Conservation (phyloP, 148 eudicot genomes). For the Amaranthus cruentus region DNA sequence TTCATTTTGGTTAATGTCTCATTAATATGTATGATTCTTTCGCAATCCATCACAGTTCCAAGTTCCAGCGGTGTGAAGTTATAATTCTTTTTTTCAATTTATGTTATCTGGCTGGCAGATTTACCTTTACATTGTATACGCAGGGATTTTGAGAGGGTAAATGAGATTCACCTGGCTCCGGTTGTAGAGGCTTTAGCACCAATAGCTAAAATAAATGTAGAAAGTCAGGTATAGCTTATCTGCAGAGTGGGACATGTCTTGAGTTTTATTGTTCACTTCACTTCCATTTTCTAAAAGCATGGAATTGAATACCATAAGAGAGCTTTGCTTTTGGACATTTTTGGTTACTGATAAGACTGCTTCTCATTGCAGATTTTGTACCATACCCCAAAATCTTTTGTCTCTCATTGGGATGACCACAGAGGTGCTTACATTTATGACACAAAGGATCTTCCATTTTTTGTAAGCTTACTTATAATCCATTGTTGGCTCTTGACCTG, state of each 20-base stretch:
- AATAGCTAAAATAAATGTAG: constrained; percentile 73
- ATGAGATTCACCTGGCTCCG: constrained; percentile 63
- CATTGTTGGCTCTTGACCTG: constrained; percentile 6
- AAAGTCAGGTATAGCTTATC: constrained; percentile 68
- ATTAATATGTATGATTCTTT: background rate
- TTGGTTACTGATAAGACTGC: constrained; percentile 7
- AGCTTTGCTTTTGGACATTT: constrained; percentile 12
- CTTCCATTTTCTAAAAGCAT: background rate
- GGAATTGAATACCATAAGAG: background rate
- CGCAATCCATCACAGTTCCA: background rate
- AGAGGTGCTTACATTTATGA: constrained; percentile 54
- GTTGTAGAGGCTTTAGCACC: constrained; percentile 70
- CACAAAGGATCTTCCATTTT: constrained; percentile 89
- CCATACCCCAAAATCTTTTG: constrained; percentile 89
- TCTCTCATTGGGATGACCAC: constrained; percentile 72
- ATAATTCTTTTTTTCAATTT: background rate
- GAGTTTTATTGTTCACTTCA: background rate
- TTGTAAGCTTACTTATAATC: constrained; percentile 50
- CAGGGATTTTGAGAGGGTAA: constrained; percentile 82
- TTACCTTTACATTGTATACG: constrained; percentile 20
- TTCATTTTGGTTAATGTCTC: background rate
- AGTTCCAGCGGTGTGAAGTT: background rate
- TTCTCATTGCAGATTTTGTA: constrained; percentile 72
- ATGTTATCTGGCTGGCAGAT: background rate
- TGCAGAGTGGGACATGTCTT: background rate